Evolutionary conservation across 805 yeast species (phyloP).

Genomic region (Lipomyces mesembrius): DNA sequence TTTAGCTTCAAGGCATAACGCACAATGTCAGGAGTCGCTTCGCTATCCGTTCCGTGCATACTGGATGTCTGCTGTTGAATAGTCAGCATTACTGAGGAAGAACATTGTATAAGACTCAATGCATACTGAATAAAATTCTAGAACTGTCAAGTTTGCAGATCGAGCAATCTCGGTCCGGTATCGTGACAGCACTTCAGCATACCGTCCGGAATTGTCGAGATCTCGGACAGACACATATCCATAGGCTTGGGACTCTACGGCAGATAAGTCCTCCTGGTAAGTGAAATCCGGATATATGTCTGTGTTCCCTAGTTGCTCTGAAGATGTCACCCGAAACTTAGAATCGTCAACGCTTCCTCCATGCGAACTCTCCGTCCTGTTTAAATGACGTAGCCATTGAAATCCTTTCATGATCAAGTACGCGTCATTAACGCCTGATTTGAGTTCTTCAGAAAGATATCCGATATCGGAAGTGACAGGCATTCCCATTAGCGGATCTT

Average conservation of each 20-base stretch:
- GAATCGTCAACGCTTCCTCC: neutral
- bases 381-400: conserved; percentile 11
- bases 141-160: conserved; percentile 3
- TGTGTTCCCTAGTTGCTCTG: neutral
- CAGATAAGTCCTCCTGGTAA: neutral
- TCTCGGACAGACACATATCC: neutral
- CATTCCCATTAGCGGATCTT: conserved; percentile 18
- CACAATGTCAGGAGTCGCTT: neutral
- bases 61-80: neutral
- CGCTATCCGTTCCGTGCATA: neutral
- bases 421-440: neutral
- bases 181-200: conserved; percentile 1
- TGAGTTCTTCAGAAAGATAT: conserved; percentile 6
- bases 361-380: neutral
- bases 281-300: neutral
- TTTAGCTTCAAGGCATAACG: neutral
- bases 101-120: neutral
- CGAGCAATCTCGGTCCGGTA: conserved; percentile 11
- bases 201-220: neutral
- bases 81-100: neutral
- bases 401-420: conserved; percentile 18
- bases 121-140: conserved; percentile 13
- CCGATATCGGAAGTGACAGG: conserved; percentile 19
- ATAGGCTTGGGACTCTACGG: neutral
- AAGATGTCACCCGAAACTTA: neutral